A percentile compares a stretch with the other conserved stretches of the same genome.
These are phyloP conservation scores for Eucalyptus curtisii DNA, from an alignment of 345 rosid species.

Conservation along the genomic window DNA sequence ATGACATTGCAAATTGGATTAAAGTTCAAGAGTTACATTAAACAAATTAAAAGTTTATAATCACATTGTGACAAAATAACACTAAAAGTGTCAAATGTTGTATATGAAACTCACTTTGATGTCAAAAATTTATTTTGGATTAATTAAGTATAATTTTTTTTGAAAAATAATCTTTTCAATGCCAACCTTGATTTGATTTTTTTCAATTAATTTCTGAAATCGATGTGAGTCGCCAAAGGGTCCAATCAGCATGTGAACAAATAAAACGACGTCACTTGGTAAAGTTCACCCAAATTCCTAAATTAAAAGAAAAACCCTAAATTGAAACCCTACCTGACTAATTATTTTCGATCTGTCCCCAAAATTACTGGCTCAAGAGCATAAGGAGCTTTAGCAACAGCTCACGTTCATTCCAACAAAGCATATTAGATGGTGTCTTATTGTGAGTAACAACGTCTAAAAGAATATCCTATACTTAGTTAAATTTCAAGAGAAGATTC, in stretches of 20 bases:
- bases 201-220: too few relatives aligned
- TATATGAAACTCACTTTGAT: fast-evolving
- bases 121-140: fast-evolving
- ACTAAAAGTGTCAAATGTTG: fast-evolving
- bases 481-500: too few relatives aligned
- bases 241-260: too few relatives aligned
- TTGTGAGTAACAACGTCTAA: fast-evolving
- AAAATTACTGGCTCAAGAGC: too few relatives aligned
- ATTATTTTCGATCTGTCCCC: fast-evolving
- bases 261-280: fast-evolving
- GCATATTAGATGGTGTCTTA: too few relatives aligned
- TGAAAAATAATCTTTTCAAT: too few relatives aligned
- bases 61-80: fast-evolving
- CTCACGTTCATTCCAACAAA: fast-evolving
- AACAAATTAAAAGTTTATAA: too few relatives aligned
- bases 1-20: fast-evolving
- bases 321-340: fast-evolving
- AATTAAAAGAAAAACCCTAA: too few relatives aligned
- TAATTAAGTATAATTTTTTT: too few relatives aligned
- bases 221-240: fast-evolving
- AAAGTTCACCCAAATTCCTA: too few relatives aligned
- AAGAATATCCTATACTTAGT: fast-evolving
- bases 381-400: fast-evolving
- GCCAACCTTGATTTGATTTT: fast-evolving
- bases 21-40: fast-evolving